phyloP scores from a whole-genome alignment of 106 monocot species.

The Apostasia shenzhenica region DNA sequence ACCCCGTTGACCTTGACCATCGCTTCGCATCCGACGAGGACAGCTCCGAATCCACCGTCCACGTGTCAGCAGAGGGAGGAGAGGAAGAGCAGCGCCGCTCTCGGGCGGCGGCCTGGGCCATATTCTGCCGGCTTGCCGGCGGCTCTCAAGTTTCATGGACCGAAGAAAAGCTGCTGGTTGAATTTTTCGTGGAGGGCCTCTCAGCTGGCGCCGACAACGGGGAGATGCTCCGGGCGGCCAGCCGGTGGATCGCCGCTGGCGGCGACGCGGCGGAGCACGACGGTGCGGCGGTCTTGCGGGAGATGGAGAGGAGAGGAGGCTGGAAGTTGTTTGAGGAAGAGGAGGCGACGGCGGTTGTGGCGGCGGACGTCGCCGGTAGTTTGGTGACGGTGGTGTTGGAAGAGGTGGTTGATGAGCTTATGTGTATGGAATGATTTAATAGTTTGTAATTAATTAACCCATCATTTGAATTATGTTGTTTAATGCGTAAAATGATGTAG shows the following conservation, averaged over 20 bases:
- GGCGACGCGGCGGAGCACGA: conserved; percentile 7
- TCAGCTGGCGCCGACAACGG: background rate
- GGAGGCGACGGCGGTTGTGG: conserved; percentile 17
- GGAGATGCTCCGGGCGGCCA: conserved; percentile 18
- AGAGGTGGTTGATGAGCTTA: background rate
- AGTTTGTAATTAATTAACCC: too few relatives aligned
- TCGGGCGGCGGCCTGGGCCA: conserved; percentile 6
- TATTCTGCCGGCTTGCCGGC: conserved; percentile 17
- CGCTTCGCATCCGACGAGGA: conserved; percentile 11
- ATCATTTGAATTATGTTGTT: too few relatives aligned
- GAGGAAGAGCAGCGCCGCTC: background rate
- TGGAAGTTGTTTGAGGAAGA: conserved; percentile 33
- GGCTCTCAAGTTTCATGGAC: background rate
- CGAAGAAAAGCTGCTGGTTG: conserved; percentile 32
- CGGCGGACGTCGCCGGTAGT: background rate
- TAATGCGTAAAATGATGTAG: too few relatives aligned
- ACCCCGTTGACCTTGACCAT: conserved; percentile 24
- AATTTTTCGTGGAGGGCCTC: conserved; percentile 49
- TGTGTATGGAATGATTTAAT: background rate
- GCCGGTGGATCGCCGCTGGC: conserved; percentile 27
- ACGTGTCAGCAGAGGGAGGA: conserved; percentile 2
- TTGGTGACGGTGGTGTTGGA: background rate
- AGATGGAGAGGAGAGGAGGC: conserved; percentile 30
- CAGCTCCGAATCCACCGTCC: background rate
- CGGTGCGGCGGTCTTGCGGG: conserved; percentile 16